A percentile compares a stretch with the other conserved stretches of the same genome.
These are phyloP conservation scores for Diaporthe humulicola DNA, from an alignment of 2,329 filamentous ascomycete genomes.

Conservation along the genomic window DNA sequence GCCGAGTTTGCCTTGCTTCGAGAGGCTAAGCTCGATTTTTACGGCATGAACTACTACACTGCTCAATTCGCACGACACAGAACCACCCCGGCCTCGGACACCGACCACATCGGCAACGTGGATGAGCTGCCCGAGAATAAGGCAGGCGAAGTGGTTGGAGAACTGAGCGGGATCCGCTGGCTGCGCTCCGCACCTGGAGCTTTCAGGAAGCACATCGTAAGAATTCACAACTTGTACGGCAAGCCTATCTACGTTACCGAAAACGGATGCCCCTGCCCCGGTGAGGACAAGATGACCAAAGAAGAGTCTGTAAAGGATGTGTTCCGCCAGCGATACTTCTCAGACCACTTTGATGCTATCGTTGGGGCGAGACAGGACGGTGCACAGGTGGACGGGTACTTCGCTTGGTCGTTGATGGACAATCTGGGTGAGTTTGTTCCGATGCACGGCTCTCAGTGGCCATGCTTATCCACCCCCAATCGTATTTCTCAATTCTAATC, in stretches of 20 bases:
- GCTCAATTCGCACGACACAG: slow-evolving; percentile 54
- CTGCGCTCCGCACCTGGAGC: slow-evolving; percentile 54
- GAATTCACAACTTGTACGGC: slow-evolving; percentile 56
- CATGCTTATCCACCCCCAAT: too few relatives aligned
- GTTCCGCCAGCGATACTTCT: slow-evolving; percentile 54
- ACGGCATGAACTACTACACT: slow-evolving; percentile 60
- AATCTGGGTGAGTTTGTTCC: slow-evolving; percentile 49
- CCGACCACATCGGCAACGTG: slow-evolving; percentile 57
- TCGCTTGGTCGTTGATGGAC: slow-evolving; percentile 57
- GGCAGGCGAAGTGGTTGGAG: slow-evolving; percentile 49
- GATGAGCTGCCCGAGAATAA: slow-evolving; percentile 53
- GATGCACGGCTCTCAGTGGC: too few relatives aligned
- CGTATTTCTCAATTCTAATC: too few relatives aligned
- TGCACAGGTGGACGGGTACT: slow-evolving; percentile 54
- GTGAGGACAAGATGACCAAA: slow-evolving; percentile 49
- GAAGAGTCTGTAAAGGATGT: slow-evolving; percentile 54
- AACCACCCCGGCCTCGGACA: slow-evolving; percentile 48
- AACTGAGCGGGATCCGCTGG: slow-evolving; percentile 55
- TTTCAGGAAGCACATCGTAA: slow-evolving; percentile 53
- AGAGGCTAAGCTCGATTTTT: slow-evolving; percentile 52
- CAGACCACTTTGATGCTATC: slow-evolving; percentile 53
- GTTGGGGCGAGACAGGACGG: slow-evolving; percentile 54
- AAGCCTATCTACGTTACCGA: slow-evolving; percentile 58
- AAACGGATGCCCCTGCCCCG: slow-evolving; percentile 56
- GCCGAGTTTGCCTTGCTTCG: slow-evolving; percentile 54